A percentile compares a stretch with the other conserved stretches of the same genome.
These are phyloP conservation scores for Hypoxylon sp. DNA, from an alignment of 2,329 filamentous ascomycete species.

Conservation along the genomic window DNA sequence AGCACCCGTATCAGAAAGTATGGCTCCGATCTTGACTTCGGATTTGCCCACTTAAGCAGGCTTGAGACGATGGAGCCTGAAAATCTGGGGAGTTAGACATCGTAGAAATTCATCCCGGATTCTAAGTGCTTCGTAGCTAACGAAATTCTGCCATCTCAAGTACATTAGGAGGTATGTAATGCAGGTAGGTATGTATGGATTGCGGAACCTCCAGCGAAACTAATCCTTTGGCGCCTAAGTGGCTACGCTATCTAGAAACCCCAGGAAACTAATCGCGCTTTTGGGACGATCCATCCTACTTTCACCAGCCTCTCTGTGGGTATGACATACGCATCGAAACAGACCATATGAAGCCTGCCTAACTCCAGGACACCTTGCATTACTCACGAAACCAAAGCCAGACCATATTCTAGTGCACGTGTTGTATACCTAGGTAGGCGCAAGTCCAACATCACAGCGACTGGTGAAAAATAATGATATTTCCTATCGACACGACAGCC, in stretches of 20 bases:
- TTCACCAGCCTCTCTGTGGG: not conserved
- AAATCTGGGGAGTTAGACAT: slow-evolving; percentile 1
- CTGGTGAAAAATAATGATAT: slow-evolving; percentile 30
- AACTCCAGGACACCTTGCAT: slow-evolving; percentile 8
- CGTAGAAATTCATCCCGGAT: slow-evolving; percentile 5
- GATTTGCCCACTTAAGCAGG: slow-evolving; percentile 3
- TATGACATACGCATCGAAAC: slow-evolving; percentile 1
- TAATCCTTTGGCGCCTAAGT: not conserved
- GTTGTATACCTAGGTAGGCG: not conserved
- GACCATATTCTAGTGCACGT: not conserved
- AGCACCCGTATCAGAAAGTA: not conserved
- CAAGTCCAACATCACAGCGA: not conserved
- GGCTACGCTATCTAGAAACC: not conserved
- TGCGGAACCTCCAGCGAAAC: slow-evolving; percentile 11
- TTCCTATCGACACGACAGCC: slow-evolving; percentile 33
- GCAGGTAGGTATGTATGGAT: not conserved
- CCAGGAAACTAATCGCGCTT: slow-evolving; percentile 2
- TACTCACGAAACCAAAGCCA: slow-evolving; percentile 2
- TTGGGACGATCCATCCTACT: not conserved
- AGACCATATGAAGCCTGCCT: not conserved
- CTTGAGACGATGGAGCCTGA: slow-evolving; percentile 1
- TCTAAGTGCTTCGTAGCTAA: slow-evolving; percentile 5
- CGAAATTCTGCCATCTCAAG: not conserved
- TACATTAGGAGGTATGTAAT: not conserved
- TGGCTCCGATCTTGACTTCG: slow-evolving; percentile 11